Percentiles rank a stretch among this genome's conserved stretches.
Evolutionary conservation across 2,329 filamentous ascomycete genomes (phyloP).

Genomic region (Beauveria pseudobassiana): DNA sequence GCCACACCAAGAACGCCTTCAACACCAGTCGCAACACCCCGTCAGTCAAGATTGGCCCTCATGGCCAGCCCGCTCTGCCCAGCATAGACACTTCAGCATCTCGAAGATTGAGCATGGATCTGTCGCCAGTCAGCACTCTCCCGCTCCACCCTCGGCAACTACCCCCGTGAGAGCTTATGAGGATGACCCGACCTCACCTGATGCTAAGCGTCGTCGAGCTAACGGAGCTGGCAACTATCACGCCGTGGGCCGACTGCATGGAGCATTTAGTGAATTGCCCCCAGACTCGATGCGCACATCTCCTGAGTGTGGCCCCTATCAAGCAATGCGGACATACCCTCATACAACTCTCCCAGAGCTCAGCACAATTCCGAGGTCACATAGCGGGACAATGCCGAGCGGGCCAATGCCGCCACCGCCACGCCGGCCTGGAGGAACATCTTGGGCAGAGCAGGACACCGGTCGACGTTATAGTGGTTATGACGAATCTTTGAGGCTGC

Average conservation of each 20-base stretch:
- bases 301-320: constrained; percentile 17
- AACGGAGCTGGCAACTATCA: constrained; percentile 34
- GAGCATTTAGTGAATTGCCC: constrained; percentile 11
- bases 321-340: constrained; percentile 17
- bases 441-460: constrained; percentile 25
- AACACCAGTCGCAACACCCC: constrained; percentile 35
- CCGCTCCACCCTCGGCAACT: constrained; percentile 18
- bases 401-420: constrained; percentile 49
- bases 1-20: constrained; percentile 54
- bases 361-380: constrained; percentile 23
- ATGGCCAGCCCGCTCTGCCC: constrained; percentile 15
- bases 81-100: constrained; percentile 19
- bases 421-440: constrained; percentile 28
- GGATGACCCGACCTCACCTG: constrained; percentile 37
- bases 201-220: constrained; percentile 56
- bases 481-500: constrained; percentile 46
- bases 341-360: constrained; percentile 23
- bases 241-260: constrained; percentile 14
- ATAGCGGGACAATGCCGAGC: constrained; percentile 37
- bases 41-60: constrained; percentile 21
- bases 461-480: constrained; percentile 39
- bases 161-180: constrained; percentile 22
- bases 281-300: constrained; percentile 16
- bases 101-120: constrained; percentile 23
- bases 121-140: constrained; percentile 18